These are phyloP conservation scores for Melanopsichium pennsylvanicum DNA, from an alignment of 1,284 basidiomycete genomes.

Conservation along the genomic window DNA sequence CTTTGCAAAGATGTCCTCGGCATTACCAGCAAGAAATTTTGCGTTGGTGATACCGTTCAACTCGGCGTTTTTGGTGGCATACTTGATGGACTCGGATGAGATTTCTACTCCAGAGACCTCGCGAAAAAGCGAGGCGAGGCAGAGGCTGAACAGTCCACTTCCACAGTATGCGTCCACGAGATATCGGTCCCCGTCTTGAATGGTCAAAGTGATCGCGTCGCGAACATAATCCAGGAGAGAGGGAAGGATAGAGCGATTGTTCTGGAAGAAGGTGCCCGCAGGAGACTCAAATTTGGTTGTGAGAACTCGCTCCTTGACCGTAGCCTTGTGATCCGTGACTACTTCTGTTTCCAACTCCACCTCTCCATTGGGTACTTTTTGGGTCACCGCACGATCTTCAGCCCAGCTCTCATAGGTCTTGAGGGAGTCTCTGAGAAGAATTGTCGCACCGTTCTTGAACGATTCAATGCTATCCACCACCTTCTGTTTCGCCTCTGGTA, in stretches of 20 bases:
- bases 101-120: slow-evolving; percentile 88
- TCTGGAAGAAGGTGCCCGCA: slow-evolving; percentile 88
- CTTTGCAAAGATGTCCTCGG: slow-evolving; percentile 70
- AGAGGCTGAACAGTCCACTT: slow-evolving; percentile 88
- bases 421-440: slow-evolving; percentile 89
- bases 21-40: slow-evolving; percentile 70
- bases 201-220: slow-evolving; percentile 33
- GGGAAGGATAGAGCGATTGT: slow-evolving; percentile 91
- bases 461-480: slow-evolving; percentile 79
- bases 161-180: slow-evolving; percentile 68
- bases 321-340: slow-evolving; percentile 81
- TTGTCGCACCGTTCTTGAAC: slow-evolving; percentile 88
- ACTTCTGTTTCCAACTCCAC: slow-evolving; percentile 44
- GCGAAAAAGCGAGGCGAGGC: slow-evolving; percentile 79
- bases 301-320: slow-evolving; percentile 85
- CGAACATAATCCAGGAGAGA: slow-evolving; percentile 83
- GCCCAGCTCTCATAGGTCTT: slow-evolving; percentile 50
- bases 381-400: slow-evolving; percentile 21
- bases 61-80: slow-evolving; percentile 80
- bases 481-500: slow-evolving; percentile 73
- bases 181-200: slow-evolving; percentile 36
- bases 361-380: slow-evolving; percentile 9
- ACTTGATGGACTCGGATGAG: slow-evolving; percentile 76
- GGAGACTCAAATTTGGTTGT: slow-evolving; percentile 84
- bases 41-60: slow-evolving; percentile 73